A percentile compares a stretch with the other conserved stretches of the same genome.
Conservation (phyloP, 2,329 filamentous ascomycete species). For the Paraphoma chrysanthemicola region DNA sequence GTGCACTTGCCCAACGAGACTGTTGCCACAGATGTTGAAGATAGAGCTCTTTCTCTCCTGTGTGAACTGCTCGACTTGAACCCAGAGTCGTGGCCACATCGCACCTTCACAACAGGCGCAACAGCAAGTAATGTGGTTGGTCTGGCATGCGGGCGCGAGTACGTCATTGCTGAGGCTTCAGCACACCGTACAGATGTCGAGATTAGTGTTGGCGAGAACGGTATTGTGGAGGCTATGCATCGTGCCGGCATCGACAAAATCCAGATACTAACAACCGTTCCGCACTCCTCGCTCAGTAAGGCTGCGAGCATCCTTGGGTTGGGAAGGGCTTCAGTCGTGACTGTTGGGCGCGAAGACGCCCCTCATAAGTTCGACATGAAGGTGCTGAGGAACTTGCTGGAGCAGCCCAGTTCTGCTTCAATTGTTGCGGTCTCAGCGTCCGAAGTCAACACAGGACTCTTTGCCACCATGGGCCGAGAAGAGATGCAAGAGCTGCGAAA, state of each 20-base stretch:
- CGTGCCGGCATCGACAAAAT: conserved; percentile 70
- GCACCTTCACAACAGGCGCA: conserved; percentile 79
- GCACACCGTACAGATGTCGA: conserved; percentile 37
- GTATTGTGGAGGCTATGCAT: conserved; percentile 71
- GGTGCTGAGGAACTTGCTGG: conserved; percentile 67
- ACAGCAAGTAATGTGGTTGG: conserved; percentile 72
- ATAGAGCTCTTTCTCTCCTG: conserved; percentile 73
- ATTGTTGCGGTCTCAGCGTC: conserved; percentile 84
- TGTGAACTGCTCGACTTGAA: conserved; percentile 70
- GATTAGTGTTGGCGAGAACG: conserved; percentile 68
- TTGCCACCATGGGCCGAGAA: conserved; percentile 65
- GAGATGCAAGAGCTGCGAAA: conserved; percentile 70
- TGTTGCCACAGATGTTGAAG: conserved; percentile 78
- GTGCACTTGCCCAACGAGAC: conserved; percentile 82
- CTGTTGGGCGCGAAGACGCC: conserved; percentile 61
- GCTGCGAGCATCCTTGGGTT: conserved; percentile 83
- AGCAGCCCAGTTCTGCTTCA: conserved; percentile 63
- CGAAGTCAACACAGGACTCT: conserved; percentile 90
- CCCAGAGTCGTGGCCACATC: conserved; percentile 68
- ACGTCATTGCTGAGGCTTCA: conserved; percentile 59
- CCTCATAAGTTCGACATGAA: conserved; percentile 75
- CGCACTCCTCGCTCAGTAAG: conserved; percentile 84
- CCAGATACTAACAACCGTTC: conserved; percentile 79
- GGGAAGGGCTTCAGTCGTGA: conserved; percentile 71
- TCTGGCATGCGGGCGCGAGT: conserved; percentile 75